phyloP scores from a whole-genome alignment of 768 basidiomycete genomes.

The Rhizopogon sp. region DNA sequence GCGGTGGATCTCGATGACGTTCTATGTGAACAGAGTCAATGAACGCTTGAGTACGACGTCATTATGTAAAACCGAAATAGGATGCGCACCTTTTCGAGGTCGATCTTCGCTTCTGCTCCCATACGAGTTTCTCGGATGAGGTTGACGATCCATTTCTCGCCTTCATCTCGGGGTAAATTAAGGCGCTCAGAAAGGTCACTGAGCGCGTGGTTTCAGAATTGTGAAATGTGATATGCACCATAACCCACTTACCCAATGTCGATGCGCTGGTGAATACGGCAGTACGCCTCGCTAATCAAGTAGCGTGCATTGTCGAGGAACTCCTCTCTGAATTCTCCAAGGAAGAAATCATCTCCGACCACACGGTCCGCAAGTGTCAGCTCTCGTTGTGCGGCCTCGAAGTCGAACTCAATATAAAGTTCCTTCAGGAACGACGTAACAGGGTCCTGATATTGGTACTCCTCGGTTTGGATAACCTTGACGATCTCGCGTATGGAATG shows the following conservation, averaged over 20 bases:
- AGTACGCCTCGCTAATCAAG: slow-evolving; percentile 95
- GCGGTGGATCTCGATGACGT: slow-evolving; percentile 93
- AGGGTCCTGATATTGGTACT: slow-evolving; percentile 94
- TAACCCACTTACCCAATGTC: slow-evolving; percentile 46
- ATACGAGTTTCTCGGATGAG: slow-evolving; percentile 96
- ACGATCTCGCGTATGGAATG: slow-evolving; percentile 90
- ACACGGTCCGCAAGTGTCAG: slow-evolving; percentile 75
- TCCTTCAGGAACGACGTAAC: slow-evolving; percentile 91
- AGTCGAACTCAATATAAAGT: slow-evolving; percentile 93
- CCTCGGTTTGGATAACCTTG: slow-evolving; percentile 90
- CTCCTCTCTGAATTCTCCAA: slow-evolving; percentile 84
- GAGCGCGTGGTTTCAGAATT: not conserved
- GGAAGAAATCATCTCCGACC: slow-evolving; percentile 90
- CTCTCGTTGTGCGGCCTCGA: slow-evolving; percentile 88
- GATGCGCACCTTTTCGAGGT: slow-evolving; percentile 78
- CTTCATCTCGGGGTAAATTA: slow-evolving; percentile 91
- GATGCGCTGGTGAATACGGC: slow-evolving; percentile 91
- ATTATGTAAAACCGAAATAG: slow-evolving; percentile 1
- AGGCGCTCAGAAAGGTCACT: slow-evolving; percentile 92
- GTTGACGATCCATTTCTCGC: slow-evolving; percentile 99
- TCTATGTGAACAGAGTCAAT: slow-evolving; percentile 41
- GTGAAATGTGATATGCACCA: not conserved
- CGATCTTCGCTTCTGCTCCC: slow-evolving; percentile 97
- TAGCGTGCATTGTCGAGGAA: slow-evolving; percentile 97
- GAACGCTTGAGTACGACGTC: slow-evolving; percentile 1